Conservation (phyloP, 2,329 filamentous ascomycete species). For the Zymoseptoria pseudotritici region DNA sequence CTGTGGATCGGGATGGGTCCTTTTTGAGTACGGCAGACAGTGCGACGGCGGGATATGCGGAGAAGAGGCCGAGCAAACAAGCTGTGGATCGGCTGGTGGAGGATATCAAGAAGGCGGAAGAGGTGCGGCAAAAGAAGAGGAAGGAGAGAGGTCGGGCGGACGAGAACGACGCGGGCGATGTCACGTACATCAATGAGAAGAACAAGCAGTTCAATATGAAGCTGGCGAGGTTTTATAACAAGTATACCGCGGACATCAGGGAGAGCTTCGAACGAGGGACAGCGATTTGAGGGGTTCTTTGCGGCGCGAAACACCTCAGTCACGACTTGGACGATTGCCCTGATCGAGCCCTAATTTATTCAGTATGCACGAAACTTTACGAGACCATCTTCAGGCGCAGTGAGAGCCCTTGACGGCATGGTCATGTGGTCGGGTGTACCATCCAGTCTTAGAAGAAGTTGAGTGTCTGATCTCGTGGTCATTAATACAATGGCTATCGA, state of each 20-base stretch:
- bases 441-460: background rate
- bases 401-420: no score
- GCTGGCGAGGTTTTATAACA: slow-evolving; percentile 91
- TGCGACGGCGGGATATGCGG: slow-evolving; percentile 66
- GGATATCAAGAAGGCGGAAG: slow-evolving; percentile 83
- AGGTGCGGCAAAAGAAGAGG: slow-evolving; percentile 75
- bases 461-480: background rate
- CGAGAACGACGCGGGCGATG: slow-evolving; percentile 72
- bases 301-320: background rate
- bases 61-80: slow-evolving; percentile 80
- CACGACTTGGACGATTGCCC: background rate
- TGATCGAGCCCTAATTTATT: background rate
- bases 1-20: slow-evolving; percentile 80
- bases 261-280: slow-evolving; percentile 97
- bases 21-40: slow-evolving; percentile 81
- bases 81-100: slow-evolving; percentile 81
- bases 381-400: background rate
- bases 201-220: slow-evolving; percentile 99
- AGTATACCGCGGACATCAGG: slow-evolving; percentile 93
- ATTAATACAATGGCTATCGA: background rate
- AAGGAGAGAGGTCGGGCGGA: slow-evolving; percentile 65
- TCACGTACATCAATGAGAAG: slow-evolving; percentile 99
- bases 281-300: slow-evolving; percentile 64
- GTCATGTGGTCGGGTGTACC: no score
- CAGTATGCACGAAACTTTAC: background rate